Evolutionary conservation across 2,329 filamentous ascomycete genomes (phyloP).

Genomic region (Cercospora sesami): DNA sequence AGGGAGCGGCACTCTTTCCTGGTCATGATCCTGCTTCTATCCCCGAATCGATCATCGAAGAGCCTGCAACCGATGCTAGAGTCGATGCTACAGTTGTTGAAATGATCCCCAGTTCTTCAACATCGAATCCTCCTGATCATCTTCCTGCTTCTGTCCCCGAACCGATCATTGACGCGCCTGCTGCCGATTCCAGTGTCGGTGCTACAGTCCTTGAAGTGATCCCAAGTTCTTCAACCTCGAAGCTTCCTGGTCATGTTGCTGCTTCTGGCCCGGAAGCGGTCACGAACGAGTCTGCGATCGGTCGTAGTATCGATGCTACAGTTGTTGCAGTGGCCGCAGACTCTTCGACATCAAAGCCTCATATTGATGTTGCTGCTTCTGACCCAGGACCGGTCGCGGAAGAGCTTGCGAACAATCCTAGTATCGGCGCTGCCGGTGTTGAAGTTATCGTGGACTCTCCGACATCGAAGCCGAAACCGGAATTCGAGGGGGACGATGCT

Average conservation of each 20-base stretch:
- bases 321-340: background rate
- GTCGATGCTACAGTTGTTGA: background rate
- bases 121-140: background rate
- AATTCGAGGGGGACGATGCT: background rate
- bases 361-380: background rate
- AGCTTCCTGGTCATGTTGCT: background rate
- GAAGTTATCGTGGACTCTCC: too few relatives aligned
- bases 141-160: background rate
- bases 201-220: background rate
- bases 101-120: background rate
- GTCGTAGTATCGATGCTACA: background rate
- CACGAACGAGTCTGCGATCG: background rate
- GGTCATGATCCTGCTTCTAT: background rate
- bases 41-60: background rate
- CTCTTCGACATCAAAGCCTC: background rate
- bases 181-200: background rate
- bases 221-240: background rate
- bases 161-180: background rate
- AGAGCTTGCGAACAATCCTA: background rate
- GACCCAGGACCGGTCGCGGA: background rate
- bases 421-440: too few relatives aligned
- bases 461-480: background rate
- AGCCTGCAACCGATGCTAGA: background rate
- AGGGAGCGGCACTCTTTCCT: background rate
- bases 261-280: background rate